Evolutionary conservation across 768 basidiomycete species (phyloP).

Genomic region (Tulasnella sp.): DNA sequence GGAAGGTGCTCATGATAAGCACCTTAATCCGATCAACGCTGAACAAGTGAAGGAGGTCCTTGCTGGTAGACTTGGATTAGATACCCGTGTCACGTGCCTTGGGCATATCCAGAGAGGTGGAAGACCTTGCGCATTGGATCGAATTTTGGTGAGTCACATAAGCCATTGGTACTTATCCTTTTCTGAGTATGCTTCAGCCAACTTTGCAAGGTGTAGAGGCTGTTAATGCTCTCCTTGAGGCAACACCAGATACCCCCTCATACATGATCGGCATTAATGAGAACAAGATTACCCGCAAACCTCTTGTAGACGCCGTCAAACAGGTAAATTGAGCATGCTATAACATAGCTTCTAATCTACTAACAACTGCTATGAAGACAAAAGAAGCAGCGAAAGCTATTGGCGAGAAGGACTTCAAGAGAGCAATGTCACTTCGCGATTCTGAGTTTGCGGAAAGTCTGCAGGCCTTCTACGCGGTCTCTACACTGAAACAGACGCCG

Average conservation of each 20-base stretch:
- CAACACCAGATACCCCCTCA: constrained; percentile 80
- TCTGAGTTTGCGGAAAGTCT: constrained; percentile 82
- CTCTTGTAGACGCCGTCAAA: constrained; percentile 84
- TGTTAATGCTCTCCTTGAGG: constrained; percentile 71
- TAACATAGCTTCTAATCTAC: neutral
- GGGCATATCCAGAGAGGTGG: constrained; percentile 97
- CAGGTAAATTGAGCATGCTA: constrained; percentile 38
- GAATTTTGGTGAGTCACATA: constrained; percentile 55
- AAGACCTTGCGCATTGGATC: constrained; percentile 81
- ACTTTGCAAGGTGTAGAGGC: constrained; percentile 95
- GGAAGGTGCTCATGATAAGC: constrained; percentile 82
- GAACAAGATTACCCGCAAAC: constrained; percentile 88
- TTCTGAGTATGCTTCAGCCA: constrained; percentile 40
- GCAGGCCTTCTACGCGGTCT: constrained; percentile 70
- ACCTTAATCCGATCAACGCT: constrained; percentile 83
- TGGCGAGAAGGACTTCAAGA: constrained; percentile 65
- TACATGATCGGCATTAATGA: constrained; percentile 96
- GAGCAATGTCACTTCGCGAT: constrained; percentile 79
- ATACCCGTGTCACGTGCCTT: constrained; percentile 91
- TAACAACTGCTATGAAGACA: constrained; percentile 40
- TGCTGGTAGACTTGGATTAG: constrained; percentile 72
- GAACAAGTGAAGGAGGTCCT: constrained; percentile 86
- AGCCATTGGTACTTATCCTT: neutral
- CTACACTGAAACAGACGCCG: constrained; percentile 23
- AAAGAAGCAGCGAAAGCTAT: constrained; percentile 75